These are phyloP conservation scores for Candida sakaeoensis DNA, from an alignment of 805 yeast genomes.

Conservation along the genomic window DNA sequence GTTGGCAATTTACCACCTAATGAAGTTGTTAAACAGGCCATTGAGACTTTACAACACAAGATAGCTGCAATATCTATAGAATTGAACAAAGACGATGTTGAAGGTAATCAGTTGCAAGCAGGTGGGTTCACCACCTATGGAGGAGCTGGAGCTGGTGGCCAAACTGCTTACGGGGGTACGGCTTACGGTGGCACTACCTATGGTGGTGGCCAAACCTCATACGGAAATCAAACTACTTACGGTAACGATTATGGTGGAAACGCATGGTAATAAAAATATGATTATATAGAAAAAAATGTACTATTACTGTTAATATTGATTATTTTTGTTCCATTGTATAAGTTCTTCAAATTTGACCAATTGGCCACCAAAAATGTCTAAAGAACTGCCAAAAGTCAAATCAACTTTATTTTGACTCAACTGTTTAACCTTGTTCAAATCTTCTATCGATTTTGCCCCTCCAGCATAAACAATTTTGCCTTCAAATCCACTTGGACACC, in stretches of 20 bases:
- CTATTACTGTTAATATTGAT: slow-evolving; percentile 1
- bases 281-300: background rate
- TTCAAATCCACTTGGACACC: slow-evolving; percentile 56
- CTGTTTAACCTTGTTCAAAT: slow-evolving; percentile 59
- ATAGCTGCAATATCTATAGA: slow-evolving; percentile 83
- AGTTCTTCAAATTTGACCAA: slow-evolving; percentile 75
- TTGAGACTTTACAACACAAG: slow-evolving; percentile 82
- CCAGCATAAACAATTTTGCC: slow-evolving; percentile 93
- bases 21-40: slow-evolving; percentile 82
- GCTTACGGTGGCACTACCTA: slow-evolving; percentile 19
- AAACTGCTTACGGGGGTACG: slow-evolving; percentile 27
- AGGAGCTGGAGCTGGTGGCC: slow-evolving; percentile 22
- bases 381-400: slow-evolving; percentile 86
- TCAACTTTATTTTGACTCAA: slow-evolving; percentile 84
- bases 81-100: slow-evolving; percentile 44
- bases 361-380: slow-evolving; percentile 92
- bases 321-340: slow-evolving; percentile 60
- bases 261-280: slow-evolving; percentile 22
- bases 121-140: slow-evolving; percentile 50
- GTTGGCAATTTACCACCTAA: slow-evolving; percentile 86
- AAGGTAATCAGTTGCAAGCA: slow-evolving; percentile 31
- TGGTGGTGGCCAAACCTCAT: slow-evolving; percentile 27
- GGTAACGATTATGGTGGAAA: slow-evolving; percentile 23
- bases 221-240: background rate
- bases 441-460: slow-evolving; percentile 77